These are phyloP conservation scores for Speleostelium caveatum DNA, from an alignment of 78 protist genomes.

Conservation along the genomic window DNA sequence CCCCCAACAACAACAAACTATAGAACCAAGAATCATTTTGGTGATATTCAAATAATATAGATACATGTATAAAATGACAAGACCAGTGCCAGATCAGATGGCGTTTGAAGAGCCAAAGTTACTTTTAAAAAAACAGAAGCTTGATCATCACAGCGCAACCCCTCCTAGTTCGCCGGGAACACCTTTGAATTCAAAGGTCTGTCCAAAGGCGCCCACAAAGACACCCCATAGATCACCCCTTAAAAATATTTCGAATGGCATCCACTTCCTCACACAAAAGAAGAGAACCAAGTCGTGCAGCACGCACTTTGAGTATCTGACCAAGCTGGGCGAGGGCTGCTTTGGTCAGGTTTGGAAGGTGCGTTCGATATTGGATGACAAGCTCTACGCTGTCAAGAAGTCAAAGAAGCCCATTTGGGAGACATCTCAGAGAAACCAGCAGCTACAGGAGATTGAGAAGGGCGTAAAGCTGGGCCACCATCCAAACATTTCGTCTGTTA, in stretches of 20 bases:
- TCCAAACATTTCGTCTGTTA: slow-evolving; percentile 28
- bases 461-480: slow-evolving; percentile 54
- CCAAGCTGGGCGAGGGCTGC: slow-evolving; percentile 57
- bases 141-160: not conserved
- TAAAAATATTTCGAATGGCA: not conserved
- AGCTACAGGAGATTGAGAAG: slow-evolving; percentile 63
- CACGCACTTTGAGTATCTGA: slow-evolving; percentile 22
- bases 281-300: slow-evolving; percentile 52
- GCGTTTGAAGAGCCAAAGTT: slow-evolving; percentile 61
- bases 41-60: not conserved
- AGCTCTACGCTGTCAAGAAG: slow-evolving; percentile 47
- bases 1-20: not conserved
- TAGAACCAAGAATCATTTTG: not conserved
- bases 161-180: slow-evolving; percentile 5
- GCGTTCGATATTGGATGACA: not conserved
- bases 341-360: slow-evolving; percentile 66
- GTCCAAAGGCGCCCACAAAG: slow-evolving; percentile 52
- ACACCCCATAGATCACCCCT: slow-evolving; percentile 53
- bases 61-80: slow-evolving; percentile 4
- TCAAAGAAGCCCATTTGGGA: slow-evolving; percentile 71
- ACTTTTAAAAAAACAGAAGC: slow-evolving; percentile 32
- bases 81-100: slow-evolving; percentile 55
- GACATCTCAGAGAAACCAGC: slow-evolving; percentile 33
- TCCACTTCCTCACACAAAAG: slow-evolving; percentile 53
- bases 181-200: slow-evolving; percentile 24